Conservation (phyloP, 2,329 filamentous ascomycete species). For the Trichoderma sp. region DNA sequence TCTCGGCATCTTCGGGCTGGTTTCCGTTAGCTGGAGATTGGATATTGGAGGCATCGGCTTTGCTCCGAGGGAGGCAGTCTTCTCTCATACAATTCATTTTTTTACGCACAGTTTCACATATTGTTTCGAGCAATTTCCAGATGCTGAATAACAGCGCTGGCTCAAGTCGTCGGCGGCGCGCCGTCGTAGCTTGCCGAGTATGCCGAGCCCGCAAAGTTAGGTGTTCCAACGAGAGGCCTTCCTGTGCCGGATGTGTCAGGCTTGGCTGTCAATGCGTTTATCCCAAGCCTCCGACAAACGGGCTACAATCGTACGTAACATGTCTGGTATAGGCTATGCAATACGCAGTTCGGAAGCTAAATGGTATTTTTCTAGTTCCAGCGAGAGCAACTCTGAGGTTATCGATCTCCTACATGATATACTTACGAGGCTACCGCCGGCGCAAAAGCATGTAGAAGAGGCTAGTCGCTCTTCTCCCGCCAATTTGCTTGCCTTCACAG, state of each 20-base stretch:
- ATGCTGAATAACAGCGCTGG: neutral
- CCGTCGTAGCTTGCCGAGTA: neutral
- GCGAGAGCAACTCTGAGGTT: neutral
- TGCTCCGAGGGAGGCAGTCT: too few species aligned
- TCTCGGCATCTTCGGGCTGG: neutral
- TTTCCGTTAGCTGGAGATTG: neutral
- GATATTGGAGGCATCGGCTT: neutral
- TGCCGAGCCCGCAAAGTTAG: neutral
- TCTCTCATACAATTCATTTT: neutral
- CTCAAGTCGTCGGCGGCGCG: neutral
- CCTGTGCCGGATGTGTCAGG: neutral
- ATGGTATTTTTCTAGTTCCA: neutral
- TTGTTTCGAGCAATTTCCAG: neutral
- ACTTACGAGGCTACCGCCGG: neutral
- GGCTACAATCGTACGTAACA: neutral
- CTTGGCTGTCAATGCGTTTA: neutral
- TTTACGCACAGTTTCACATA: neutral
- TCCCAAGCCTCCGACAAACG: neutral
- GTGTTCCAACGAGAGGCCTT: neutral
- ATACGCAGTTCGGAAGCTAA: neutral
- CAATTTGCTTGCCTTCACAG: neutral
- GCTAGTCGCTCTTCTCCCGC: neutral
- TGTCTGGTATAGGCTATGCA: neutral
- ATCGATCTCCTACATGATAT: neutral
- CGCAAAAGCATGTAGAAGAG: neutral